Percentiles rank a stretch among this genome's conserved stretches.
These are phyloP conservation scores for Rehmannia glutinosa DNA, from an alignment of 257 asterid species.

Conservation along the genomic window DNA sequence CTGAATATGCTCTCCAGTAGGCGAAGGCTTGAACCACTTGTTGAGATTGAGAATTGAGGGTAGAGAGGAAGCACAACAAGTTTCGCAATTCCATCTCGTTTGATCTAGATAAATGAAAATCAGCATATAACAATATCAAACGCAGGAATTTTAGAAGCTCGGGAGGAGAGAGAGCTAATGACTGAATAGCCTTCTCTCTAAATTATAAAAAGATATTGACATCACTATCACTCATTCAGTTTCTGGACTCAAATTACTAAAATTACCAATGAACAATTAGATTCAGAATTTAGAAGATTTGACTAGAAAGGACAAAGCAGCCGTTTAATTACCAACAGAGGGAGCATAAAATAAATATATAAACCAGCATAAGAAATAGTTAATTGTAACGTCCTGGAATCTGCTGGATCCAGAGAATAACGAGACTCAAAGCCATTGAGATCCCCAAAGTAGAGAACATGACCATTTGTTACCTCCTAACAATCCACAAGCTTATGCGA, in stretches of 20 bases:
- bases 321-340: neutral
- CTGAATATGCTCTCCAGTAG: slow-evolving; percentile 91
- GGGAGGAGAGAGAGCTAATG: neutral
- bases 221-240: neutral
- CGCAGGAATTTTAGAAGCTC: neutral
- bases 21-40: slow-evolving; percentile 99
- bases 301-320: neutral
- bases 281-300: neutral
- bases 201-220: neutral
- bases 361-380: neutral
- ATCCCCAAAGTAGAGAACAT: neutral
- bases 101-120: slow-evolving; percentile 51
- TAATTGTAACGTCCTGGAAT: neutral
- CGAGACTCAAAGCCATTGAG: neutral
- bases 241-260: neutral
- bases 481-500: neutral
- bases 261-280: neutral
- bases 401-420: neutral
- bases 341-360: neutral
- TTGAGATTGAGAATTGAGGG: slow-evolving; percentile 98
- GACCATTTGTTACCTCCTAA: neutral
- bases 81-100: slow-evolving; percentile 76
- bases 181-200: neutral
- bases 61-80: slow-evolving; percentile 98
- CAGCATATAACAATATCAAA: neutral